Percentiles rank a stretch among this genome's conserved stretches.
Conservation (phyloP, 2,329 filamentous ascomycete genomes). For the Diaporthe nobilis region DNA sequence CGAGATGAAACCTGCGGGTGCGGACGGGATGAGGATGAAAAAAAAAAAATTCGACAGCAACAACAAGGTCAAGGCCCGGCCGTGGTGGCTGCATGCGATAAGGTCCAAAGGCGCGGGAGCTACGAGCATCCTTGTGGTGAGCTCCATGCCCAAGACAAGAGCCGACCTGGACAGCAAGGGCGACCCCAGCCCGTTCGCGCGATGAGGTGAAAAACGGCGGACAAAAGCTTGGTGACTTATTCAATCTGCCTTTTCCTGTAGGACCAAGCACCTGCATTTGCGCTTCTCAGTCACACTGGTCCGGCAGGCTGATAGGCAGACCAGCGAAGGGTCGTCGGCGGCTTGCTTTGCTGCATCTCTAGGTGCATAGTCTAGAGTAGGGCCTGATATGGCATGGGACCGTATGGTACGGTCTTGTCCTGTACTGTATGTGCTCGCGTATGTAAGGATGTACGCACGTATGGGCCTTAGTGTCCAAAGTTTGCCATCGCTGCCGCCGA, state of each 20-base stretch:
- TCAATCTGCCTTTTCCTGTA: conserved; percentile 18
- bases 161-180: conserved; percentile 25
- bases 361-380: conserved; percentile 25
- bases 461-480: background rate
- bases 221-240: conserved; percentile 27
- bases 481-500: conserved; percentile 26
- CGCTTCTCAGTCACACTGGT: conserved; percentile 10
- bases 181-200: conserved; percentile 29
- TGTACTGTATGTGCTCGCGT: background rate
- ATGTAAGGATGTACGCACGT: background rate
- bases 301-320: conserved; percentile 29
- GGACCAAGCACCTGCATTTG: conserved; percentile 28
- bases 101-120: conserved; percentile 30
- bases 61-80: conserved; percentile 24
- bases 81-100: conserved; percentile 26
- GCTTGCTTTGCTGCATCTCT: background rate
- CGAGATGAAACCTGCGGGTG: conserved; percentile 9
- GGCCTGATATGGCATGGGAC: conserved; percentile 10
- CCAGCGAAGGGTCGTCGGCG: background rate
- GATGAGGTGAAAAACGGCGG: conserved; percentile 11
- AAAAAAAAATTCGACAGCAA: conserved; percentile 5
- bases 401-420: conserved; percentile 8
- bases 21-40: background rate
- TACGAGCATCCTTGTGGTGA: conserved; percentile 36
- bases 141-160: conserved; percentile 24